Conservation (phyloP, 75 land plant species). For the Sequoiadendron giganteum region DNA sequence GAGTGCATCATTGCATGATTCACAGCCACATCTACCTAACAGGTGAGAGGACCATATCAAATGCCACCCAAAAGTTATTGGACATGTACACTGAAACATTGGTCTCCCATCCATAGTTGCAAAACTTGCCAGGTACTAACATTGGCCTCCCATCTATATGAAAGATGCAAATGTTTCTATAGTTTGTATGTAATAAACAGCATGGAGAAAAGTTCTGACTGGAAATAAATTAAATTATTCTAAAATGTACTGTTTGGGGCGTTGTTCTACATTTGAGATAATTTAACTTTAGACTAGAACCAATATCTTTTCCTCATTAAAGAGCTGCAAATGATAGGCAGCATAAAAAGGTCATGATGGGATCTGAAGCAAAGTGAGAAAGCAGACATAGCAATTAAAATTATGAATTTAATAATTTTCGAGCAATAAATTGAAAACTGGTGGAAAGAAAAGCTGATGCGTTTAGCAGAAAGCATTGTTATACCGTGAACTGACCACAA, state of each 20-base stretch:
- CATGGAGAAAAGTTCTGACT: neutral
- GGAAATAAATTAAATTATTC: neutral
- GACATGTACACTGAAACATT: no score
- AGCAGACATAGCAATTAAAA: neutral
- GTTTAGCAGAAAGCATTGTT: neutral
- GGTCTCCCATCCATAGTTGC: no score
- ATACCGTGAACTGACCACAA: neutral
- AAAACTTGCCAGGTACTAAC: no score
- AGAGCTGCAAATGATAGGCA: neutral
- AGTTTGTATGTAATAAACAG: neutral
- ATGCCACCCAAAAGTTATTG: no score
- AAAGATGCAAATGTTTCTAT: no score
- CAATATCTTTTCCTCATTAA: neutral
- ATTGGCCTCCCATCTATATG: no score
- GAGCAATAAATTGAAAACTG: neutral
- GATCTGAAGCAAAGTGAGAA: neutral
- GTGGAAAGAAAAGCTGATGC: neutral
- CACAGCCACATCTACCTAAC: no score
- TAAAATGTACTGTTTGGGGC: neutral
- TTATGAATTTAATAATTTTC: neutral
- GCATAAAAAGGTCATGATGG: neutral
- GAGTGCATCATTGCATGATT: no score
- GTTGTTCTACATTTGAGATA: neutral
- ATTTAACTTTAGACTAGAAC: neutral
- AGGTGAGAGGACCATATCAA: no score